Evolutionary conservation across 495 filamentous ascomycete species (phyloP).

Genomic region (Neurospora sp.): DNA sequence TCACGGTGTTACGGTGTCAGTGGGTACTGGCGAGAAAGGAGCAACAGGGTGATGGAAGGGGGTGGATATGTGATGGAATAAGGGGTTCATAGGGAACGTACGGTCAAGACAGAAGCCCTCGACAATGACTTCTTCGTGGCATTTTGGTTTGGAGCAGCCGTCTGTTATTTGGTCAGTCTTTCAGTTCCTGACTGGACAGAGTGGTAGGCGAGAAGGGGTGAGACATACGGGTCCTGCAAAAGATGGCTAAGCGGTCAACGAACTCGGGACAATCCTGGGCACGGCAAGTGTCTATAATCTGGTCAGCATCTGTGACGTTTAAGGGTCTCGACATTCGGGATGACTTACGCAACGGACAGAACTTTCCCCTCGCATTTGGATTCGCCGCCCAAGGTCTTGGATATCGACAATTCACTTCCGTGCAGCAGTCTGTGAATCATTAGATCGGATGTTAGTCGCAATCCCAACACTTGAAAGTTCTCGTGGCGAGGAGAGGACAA

Average conservation of each 20-base stretch:
- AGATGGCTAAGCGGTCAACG: constrained; percentile 10
- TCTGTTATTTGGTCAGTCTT: constrained; percentile 4
- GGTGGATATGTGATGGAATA: neutral
- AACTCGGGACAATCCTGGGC: constrained; percentile 6
- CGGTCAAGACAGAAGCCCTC: constrained; percentile 16
- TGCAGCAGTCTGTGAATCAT: constrained; percentile 6
- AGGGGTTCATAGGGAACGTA: neutral
- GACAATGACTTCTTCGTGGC: constrained; percentile 10
- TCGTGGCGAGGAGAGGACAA: neutral
- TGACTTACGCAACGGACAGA: constrained; percentile 14
- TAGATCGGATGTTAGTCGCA: too few relatives aligned
- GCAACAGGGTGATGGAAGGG: neutral
- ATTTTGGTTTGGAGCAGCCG: constrained; percentile 11
- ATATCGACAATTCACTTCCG: constrained; percentile 2
- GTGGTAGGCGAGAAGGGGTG: too few relatives aligned
- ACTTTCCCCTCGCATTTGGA: neutral
- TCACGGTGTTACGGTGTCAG: neutral
- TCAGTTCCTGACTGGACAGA: too few relatives aligned
- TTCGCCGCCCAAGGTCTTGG: neutral
- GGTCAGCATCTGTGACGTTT: neutral
- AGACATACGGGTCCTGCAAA: constrained; percentile 15
- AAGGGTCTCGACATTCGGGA: neutral
- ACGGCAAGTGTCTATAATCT: constrained; percentile 14
- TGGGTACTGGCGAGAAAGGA: neutral
- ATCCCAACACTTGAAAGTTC: neutral